Evolutionary conservation across 2,329 filamentous ascomycete genomes (phyloP).

Genomic region (Cyphellophora attinorum): DNA sequence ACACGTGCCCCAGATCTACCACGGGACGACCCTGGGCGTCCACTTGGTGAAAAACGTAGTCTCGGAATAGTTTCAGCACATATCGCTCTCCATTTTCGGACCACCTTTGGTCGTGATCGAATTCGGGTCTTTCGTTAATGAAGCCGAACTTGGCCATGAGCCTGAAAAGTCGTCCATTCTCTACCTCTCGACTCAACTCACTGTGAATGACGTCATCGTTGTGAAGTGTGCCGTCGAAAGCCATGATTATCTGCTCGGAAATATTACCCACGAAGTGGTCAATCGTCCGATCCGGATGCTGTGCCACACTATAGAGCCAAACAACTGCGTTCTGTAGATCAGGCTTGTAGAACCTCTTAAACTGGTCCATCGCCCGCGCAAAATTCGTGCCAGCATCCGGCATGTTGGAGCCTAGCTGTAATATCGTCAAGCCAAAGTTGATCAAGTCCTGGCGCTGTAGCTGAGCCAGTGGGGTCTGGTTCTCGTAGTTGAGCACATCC

Average conservation of each 20-base stretch:
- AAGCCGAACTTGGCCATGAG: conserved; percentile 74
- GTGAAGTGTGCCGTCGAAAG: conserved; percentile 71
- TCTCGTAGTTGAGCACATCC: conserved; percentile 79
- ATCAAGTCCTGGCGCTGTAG: conserved; percentile 81
- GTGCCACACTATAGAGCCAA: conserved; percentile 67
- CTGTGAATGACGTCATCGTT: conserved; percentile 64
- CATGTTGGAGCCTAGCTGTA: conserved; percentile 69
- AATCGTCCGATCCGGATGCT: conserved; percentile 57
- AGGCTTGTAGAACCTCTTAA: conserved; percentile 65
- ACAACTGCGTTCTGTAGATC: conserved; percentile 69
- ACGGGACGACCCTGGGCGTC: conserved; percentile 75
- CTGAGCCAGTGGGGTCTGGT: conserved; percentile 57
- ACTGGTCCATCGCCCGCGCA: conserved; percentile 63
- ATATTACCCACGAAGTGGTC: conserved; percentile 73
- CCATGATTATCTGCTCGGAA: conserved; percentile 62
- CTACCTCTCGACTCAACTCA: conserved; percentile 69
- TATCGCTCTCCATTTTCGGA: conserved; percentile 89
- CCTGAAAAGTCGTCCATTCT: conserved; percentile 78
- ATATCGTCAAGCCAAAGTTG: conserved; percentile 72
- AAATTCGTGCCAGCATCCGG: conserved; percentile 51
- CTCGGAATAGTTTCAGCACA: conserved; percentile 85
- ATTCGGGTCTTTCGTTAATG: conserved; percentile 83
- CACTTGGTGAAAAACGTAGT: conserved; percentile 96
- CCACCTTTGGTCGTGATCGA: conserved; percentile 69
- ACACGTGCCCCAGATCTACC: conserved; percentile 77